Evolutionary conservation across 2,329 filamentous ascomycete genomes (phyloP), one percentile per base, ranked within the genome.

Genomic region (Arthrobotrys sphaeroides): DNA sequence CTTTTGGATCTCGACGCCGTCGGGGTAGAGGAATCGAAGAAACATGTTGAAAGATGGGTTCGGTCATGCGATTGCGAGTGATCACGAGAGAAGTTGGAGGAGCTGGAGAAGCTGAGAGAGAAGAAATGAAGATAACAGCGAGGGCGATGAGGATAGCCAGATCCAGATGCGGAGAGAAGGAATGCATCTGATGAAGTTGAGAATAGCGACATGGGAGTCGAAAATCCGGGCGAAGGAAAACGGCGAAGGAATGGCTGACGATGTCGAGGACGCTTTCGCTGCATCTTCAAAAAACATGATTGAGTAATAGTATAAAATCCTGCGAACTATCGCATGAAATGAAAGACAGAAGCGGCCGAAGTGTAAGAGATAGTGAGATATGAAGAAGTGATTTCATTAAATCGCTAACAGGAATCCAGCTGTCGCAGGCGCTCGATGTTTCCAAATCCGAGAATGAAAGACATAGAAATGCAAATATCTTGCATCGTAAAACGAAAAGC

Each of bases 391-490:
- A 38, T 28, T 36, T 55, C 31, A 55, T 55, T 55, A 55, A 55
- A 55, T 55, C 31, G 51, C 51, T 38, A 55, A 55, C 51, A 55
- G 51, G 51, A 55, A 22, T 38, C 51, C 51, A 55, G 51, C 51
- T 55, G 51, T 55, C 51, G 51, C 31, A 38, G n/a, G 51, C 51
- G 51, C 51, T 31, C 51, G 51, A 55, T 36, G 10, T 55, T 55
- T 55, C 51, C 51, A 55, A 55, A 53, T 53, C 49, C 28, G 49
- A 20, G 5, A 33, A 33, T 20, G 49, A 51, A 22, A 53, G n/a
- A 55, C 13, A 24, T 33, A 40, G 40, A 28, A 62, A 62, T 62
- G 57, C 57, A 45, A 62, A 62, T 33, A 62, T 38, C 59, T 36
- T 33, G 42, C 13, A 49, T n/a, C n/a, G n/a, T n/a, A 22, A 20